Evolutionary conservation across 768 basidiomycete genomes (phyloP).

Genomic region (Exidia glandulosa): DNA sequence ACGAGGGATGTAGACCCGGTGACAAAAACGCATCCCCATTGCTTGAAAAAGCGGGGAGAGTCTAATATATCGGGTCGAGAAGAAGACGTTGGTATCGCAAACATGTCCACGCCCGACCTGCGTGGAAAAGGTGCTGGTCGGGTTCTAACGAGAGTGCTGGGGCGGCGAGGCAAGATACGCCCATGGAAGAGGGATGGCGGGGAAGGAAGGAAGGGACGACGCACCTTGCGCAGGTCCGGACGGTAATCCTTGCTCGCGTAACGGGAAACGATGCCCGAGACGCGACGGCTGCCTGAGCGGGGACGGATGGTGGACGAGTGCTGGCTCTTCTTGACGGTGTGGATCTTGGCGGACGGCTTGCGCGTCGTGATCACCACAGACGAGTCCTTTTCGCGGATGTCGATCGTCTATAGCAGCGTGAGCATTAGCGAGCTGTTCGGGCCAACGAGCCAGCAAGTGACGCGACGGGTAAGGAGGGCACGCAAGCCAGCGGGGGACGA

Average conservation of each 20-base stretch:
- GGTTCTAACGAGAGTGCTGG: conserved; percentile 86
- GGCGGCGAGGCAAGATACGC: not conserved
- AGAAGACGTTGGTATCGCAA: conserved; percentile 53
- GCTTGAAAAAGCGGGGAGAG: conserved; percentile 32
- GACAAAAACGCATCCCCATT: conserved; percentile 51
- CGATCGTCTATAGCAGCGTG: conserved; percentile 48
- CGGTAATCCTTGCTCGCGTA: conserved; percentile 60
- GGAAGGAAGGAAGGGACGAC: conserved; percentile 18
- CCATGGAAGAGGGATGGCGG: not conserved
- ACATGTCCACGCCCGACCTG: conserved; percentile 87
- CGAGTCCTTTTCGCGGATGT: conserved; percentile 42
- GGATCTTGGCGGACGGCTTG: conserved; percentile 49
- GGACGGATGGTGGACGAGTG: conserved; percentile 47
- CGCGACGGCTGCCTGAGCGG: conserved; percentile 59
- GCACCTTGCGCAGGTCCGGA: conserved; percentile 66
- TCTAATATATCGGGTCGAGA: not conserved
- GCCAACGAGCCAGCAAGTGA: not conserved
- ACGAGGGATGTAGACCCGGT: conserved; percentile 59
- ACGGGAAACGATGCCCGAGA: conserved; percentile 49
- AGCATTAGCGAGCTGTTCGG: too few relatives aligned
- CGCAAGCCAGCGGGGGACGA: not conserved
- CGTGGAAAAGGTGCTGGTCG: conserved; percentile 44
- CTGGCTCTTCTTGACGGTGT: conserved; percentile 36
- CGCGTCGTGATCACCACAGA: conserved; percentile 46
- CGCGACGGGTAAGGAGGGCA: not conserved